Conservation (phyloP, 257 asterid genomes). For the Coffea eugenioides region DNA sequence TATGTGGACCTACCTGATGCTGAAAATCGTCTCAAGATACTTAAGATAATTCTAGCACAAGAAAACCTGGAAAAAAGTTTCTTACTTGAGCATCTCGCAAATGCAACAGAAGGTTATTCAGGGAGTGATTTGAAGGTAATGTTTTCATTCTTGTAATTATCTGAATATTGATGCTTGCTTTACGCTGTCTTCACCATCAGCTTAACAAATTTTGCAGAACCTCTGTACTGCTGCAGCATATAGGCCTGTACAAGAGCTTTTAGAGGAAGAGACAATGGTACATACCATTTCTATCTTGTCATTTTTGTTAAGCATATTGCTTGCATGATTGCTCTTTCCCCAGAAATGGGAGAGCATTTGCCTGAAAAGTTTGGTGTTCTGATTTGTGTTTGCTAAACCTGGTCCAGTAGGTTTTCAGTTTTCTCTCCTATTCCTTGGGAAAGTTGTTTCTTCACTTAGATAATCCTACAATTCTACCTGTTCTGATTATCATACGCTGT, state of each 20-base stretch:
- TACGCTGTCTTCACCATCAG: slow-evolving; percentile 7
- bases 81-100: slow-evolving; percentile 74
- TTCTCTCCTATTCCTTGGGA: neutral
- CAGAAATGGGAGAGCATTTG: neutral
- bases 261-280: slow-evolving; percentile 75
- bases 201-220: slow-evolving; percentile 48
- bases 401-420: neutral
- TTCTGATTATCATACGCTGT: neutral
- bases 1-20: slow-evolving; percentile 97
- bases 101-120: slow-evolving; percentile 94
- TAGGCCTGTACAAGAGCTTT: slow-evolving; percentile 90
- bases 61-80: slow-evolving; percentile 77
- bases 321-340: neutral
- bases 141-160: slow-evolving; percentile 14
- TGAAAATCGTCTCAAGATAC: slow-evolving; percentile 80
- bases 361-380: neutral
- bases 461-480: neutral
- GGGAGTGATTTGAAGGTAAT: slow-evolving; percentile 97
- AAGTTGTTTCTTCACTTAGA: neutral
- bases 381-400: neutral
- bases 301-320: neutral
- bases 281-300: slow-evolving; percentile 9
- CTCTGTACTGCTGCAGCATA: slow-evolving; percentile 95
- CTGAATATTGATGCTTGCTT: slow-evolving; percentile 2
- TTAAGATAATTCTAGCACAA: slow-evolving; percentile 70